phyloP scores from a whole-genome alignment of 2,329 filamentous ascomycete genomes.

The Penicillium carneum region DNA sequence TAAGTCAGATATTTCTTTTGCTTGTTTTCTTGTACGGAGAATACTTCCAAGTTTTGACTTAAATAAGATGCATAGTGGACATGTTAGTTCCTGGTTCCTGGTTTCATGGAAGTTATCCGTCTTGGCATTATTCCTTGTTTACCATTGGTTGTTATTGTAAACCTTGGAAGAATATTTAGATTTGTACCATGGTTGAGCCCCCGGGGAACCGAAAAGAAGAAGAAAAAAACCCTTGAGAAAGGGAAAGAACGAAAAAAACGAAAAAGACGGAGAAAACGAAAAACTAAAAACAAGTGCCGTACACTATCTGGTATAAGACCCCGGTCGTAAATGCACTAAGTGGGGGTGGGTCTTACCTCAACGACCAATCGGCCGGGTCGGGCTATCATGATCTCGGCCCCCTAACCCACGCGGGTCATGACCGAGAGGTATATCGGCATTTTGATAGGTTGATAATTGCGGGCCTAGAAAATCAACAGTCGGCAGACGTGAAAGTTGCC shows the following conservation, averaged over 20 bases:
- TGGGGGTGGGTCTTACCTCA: background rate
- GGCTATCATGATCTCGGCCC: background rate
- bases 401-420: background rate
- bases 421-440: constrained; percentile 3
- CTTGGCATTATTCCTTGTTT: background rate
- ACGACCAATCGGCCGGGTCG: background rate
- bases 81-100: background rate
- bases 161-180: background rate
- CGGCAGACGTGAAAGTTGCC: background rate
- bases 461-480: background rate
- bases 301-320: background rate
- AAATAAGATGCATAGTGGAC: background rate
- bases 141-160: background rate
- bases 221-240: background rate
- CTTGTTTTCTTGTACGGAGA: background rate
- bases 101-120: too few species aligned
- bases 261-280: background rate
- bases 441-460: constrained; percentile 9
- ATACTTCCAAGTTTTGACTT: background rate
- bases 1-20: background rate
- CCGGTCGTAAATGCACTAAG: background rate
- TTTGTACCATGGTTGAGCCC: background rate
- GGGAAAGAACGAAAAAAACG: too few species aligned
- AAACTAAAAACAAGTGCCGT: background rate
- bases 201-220: background rate